Evolutionary conservation across 1,284 basidiomycete genomes (phyloP).

Genomic region (Pseudozyma pruni): DNA sequence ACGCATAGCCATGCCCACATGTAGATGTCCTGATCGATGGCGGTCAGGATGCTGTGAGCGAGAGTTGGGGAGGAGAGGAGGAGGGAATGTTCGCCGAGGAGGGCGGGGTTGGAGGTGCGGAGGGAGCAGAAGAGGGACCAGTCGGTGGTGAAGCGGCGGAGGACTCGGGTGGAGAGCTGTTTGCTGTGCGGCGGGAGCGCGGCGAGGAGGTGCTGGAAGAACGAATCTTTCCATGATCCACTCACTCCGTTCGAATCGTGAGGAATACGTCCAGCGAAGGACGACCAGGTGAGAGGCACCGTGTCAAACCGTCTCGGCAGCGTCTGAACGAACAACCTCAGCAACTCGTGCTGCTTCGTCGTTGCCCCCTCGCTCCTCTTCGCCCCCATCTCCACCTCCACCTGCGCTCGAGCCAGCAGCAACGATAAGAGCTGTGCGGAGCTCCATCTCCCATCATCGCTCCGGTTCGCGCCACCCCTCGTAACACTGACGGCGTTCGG

Average conservation of each 20-base stretch:
- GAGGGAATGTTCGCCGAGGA: constrained; percentile 19
- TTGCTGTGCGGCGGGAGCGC: constrained; percentile 37
- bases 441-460: constrained; percentile 6
- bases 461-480: neutral
- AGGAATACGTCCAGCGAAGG: constrained; percentile 7
- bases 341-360: constrained; percentile 10
- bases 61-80: constrained; percentile 6
- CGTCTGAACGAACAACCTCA: constrained; percentile 43
- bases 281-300: constrained; percentile 47
- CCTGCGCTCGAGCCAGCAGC: constrained; percentile 16
- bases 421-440: constrained; percentile 38
- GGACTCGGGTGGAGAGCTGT: constrained; percentile 17
- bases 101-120: constrained; percentile 4
- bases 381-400: constrained; percentile 7
- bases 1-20: constrained; percentile 62
- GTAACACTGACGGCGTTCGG: constrained; percentile 9
- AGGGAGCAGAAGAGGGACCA: constrained; percentile 26
- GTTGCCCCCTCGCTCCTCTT: neutral
- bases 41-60: constrained; percentile 7
- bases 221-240: constrained; percentile 5
- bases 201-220: constrained; percentile 22
- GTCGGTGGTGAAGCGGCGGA: constrained; percentile 45
- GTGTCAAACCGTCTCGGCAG: constrained; percentile 48
- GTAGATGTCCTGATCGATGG: constrained; percentile 15
- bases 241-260: neutral